Conservation (phyloP, 495 filamentous ascomycete genomes). For the Trichoderma erinaceum region DNA sequence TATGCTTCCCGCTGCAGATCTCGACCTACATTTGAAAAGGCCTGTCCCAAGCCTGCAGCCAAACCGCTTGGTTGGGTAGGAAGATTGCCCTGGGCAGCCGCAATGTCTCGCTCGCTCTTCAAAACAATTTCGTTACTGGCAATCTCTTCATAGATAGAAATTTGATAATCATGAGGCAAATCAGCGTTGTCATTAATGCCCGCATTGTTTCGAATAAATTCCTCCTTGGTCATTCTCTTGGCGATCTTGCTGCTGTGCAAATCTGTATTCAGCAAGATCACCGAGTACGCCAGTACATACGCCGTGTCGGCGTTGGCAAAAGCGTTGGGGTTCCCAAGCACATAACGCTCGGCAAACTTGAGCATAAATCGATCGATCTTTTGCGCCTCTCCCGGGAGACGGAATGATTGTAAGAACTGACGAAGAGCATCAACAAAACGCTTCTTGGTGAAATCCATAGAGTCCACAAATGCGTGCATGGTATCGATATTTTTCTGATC, state of each 20-base stretch:
- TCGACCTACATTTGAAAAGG: slow-evolving; percentile 80
- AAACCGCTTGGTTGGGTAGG: slow-evolving; percentile 60
- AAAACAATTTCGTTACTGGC: slow-evolving; percentile 87
- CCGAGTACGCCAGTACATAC: slow-evolving; percentile 91
- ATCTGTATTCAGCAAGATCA: slow-evolving; percentile 96
- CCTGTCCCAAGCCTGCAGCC: slow-evolving; percentile 81
- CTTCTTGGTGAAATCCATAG: slow-evolving; percentile 89
- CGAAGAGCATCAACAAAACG: slow-evolving; percentile 91
- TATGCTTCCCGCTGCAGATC: slow-evolving; percentile 92
- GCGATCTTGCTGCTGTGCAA: slow-evolving; percentile 85
- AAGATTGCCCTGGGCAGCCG: slow-evolving; percentile 62
- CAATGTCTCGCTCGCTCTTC: slow-evolving; percentile 80
- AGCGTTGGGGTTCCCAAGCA: slow-evolving; percentile 89
- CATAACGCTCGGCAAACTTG: slow-evolving; percentile 95
- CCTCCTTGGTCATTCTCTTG: slow-evolving; percentile 84
- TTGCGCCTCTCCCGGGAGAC: slow-evolving; percentile 91
- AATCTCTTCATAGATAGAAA: slow-evolving; percentile 89
- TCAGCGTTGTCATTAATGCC: slow-evolving; percentile 97
- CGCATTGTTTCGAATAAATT: slow-evolving; percentile 98
- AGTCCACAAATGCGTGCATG: slow-evolving; percentile 97
- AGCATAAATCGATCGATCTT: slow-evolving; percentile 99
- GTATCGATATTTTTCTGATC: slow-evolving; percentile 87
- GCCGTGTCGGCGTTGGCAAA: slow-evolving; percentile 98
- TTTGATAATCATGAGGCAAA: slow-evolving; percentile 86
- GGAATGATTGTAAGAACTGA: slow-evolving; percentile 89